A percentile compares a stretch with the other conserved stretches of the same genome.
These are phyloP conservation scores for Naganishia liquefaciens DNA, from an alignment of 1,284 basidiomycete species.

Conservation along the genomic window DNA sequence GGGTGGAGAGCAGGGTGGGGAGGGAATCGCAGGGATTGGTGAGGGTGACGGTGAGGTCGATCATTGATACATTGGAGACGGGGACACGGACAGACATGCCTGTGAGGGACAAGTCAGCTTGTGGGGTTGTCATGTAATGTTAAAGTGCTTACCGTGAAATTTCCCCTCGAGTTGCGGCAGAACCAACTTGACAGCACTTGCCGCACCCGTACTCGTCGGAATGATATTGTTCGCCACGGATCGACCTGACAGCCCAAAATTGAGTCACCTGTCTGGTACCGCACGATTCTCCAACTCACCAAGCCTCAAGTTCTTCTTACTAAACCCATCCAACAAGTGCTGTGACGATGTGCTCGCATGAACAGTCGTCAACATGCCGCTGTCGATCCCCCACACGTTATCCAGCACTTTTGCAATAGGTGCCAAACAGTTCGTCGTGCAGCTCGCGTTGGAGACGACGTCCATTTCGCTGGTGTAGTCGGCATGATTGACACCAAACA, in stretches of 20 bases:
- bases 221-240: slow-evolving; percentile 54
- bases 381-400: slow-evolving; percentile 51
- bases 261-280: slow-evolving; percentile 1
- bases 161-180: slow-evolving; percentile 54
- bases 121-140: neutral
- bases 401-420: slow-evolving; percentile 53
- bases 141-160: slow-evolving; percentile 47
- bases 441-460: slow-evolving; percentile 53
- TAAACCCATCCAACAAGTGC: slow-evolving; percentile 54
- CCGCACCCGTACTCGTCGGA: slow-evolving; percentile 53
- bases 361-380: slow-evolving; percentile 56
- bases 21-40: slow-evolving; percentile 45
- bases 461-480: slow-evolving; percentile 46
- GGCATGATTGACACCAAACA: slow-evolving; percentile 53
- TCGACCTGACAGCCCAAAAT: slow-evolving; percentile 39
- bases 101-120: slow-evolving; percentile 5
- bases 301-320: slow-evolving; percentile 51
- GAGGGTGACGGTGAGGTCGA: slow-evolving; percentile 55
- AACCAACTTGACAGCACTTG: slow-evolving; percentile 53
- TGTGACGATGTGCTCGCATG: slow-evolving; percentile 55
- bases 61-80: slow-evolving; percentile 54
- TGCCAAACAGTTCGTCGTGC: slow-evolving; percentile 56
- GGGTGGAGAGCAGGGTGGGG: slow-evolving; percentile 36
- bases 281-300: slow-evolving; percentile 37
- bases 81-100: slow-evolving; percentile 55